Evolutionary conservation across 1,139 yeast species (phyloP).

Genomic region (Blastobotrys indianensis): DNA sequence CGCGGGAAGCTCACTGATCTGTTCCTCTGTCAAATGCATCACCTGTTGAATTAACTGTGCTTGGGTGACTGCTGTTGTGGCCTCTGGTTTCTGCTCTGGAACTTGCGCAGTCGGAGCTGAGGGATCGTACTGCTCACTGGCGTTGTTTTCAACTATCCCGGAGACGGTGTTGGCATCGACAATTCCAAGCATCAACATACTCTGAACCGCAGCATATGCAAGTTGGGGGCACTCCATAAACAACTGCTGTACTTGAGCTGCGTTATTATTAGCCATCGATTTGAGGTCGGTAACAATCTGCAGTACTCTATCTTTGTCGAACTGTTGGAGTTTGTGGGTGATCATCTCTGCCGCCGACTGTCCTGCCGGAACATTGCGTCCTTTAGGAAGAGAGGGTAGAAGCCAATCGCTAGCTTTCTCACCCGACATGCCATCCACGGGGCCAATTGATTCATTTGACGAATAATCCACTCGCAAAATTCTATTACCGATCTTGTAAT

Average conservation of each 20-base stretch:
- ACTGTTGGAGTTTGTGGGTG: conserved; percentile 46
- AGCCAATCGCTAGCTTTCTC: not conserved
- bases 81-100: conserved; percentile 10
- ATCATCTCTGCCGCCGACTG: conserved; percentile 53
- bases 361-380: conserved; percentile 42
- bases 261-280: conserved; percentile 56
- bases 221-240: conserved; percentile 75
- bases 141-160: conserved; percentile 25
- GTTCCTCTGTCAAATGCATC: conserved; percentile 56
- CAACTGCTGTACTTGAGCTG: conserved; percentile 54
- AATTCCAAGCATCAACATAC: conserved; percentile 51
- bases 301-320: conserved; percentile 49
- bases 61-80: conserved; percentile 24
- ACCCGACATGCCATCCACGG: conserved; percentile 3
- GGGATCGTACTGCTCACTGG: conserved; percentile 24
- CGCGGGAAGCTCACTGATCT: conserved; percentile 54
- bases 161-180: conserved; percentile 47
- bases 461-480: conserved; percentile 61
- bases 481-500: conserved; percentile 69
- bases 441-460: conserved; percentile 35
- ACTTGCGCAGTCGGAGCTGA: conserved; percentile 10
- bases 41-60: conserved; percentile 43
- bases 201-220: conserved; percentile 75
- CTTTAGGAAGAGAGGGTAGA: conserved; percentile 30
- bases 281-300: conserved; percentile 57